Percentiles rank a stretch among this genome's conserved stretches.
phyloP scores from a whole-genome alignment of 257 asterid species.

The Plantago ovata region DNA sequence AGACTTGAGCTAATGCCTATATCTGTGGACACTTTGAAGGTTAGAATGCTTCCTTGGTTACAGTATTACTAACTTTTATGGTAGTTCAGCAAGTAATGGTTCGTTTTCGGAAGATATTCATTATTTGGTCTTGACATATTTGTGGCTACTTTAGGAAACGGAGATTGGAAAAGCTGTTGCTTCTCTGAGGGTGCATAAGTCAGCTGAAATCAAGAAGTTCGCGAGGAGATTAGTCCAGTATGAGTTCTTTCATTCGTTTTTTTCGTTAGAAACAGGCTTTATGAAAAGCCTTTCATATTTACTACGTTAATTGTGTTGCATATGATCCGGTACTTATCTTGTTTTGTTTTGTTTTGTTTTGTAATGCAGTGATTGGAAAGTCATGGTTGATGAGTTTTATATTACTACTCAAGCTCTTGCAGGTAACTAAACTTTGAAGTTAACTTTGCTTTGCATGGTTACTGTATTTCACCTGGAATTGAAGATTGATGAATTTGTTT shows the following conservation, averaged over 20 bases:
- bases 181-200: conserved; percentile 43
- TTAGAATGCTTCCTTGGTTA: conserved; percentile 24
- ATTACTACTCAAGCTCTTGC: conserved; percentile 46
- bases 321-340: conserved; percentile 5
- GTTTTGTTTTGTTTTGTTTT: conserved; percentile 18
- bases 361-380: conserved; percentile 73
- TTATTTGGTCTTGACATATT: conserved; percentile 3
- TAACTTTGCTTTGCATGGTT: conserved; percentile 1
- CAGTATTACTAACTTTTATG: not conserved
- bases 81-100: conserved; percentile 8
- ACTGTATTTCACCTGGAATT: conserved; percentile 4
- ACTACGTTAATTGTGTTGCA: not conserved
- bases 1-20: conserved; percentile 59
- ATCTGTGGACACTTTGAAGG: conserved; percentile 69
- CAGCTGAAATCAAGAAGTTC: conserved; percentile 51
- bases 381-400: conserved; percentile 72
- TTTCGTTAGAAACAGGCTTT: conserved; percentile 3
- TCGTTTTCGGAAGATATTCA: too few species aligned
- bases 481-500: conserved; percentile 10
- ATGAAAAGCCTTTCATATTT: not conserved
- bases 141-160: conserved; percentile 44
- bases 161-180: conserved; percentile 64
- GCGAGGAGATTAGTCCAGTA: conserved; percentile 53
- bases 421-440: conserved; percentile 32
- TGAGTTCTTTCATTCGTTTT: conserved; percentile 21